Conservation (phyloP, 441 rosid species). For the Manihot esculenta region DNA sequence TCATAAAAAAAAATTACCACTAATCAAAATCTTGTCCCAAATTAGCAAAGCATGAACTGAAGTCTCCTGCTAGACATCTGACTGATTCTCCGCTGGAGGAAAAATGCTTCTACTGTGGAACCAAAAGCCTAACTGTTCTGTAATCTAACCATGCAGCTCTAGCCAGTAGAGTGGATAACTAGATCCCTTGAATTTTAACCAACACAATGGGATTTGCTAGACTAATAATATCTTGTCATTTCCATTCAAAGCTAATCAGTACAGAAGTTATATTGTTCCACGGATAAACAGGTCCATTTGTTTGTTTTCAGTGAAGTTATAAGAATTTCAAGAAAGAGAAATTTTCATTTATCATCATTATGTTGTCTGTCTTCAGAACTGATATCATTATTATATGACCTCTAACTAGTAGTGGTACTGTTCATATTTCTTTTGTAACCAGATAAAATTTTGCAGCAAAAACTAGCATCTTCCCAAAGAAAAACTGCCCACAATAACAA, state of each 20-base stretch:
- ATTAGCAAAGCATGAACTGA: not conserved
- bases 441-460: too few relatives aligned
- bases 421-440: too few relatives aligned
- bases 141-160: not conserved
- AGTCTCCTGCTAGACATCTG: not conserved
- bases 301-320: too few relatives aligned
- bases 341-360: not conserved
- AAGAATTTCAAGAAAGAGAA: too few relatives aligned
- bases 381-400: not conserved
- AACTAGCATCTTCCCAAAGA: too few relatives aligned
- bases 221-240: not conserved
- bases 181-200: too few relatives aligned
- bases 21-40: not conserved
- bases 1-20: too few relatives aligned
- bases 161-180: too few relatives aligned
- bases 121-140: not conserved
- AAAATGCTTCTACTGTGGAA: not conserved
- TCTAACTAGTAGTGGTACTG: too few relatives aligned
- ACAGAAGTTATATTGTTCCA: too few relatives aligned
- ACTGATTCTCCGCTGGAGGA: not conserved
- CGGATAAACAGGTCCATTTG: too few relatives aligned
- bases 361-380: not conserved
- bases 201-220: not conserved
- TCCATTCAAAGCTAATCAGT: not conserved
- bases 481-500: too few relatives aligned